Base-by-base conservation (phyloP, 805 yeast species). In the Lachancea sp. region DNA sequence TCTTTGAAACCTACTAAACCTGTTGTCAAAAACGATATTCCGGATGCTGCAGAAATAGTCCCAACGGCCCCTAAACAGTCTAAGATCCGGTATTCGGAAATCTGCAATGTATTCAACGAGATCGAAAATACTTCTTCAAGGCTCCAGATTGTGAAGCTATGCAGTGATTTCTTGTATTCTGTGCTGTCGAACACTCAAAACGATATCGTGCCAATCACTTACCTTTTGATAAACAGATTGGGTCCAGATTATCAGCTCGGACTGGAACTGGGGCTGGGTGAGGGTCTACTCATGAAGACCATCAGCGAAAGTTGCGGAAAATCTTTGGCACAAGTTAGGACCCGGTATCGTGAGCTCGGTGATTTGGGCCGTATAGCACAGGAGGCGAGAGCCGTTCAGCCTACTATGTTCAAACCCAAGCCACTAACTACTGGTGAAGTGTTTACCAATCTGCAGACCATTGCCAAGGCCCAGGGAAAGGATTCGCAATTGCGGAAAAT, bases 161-260 rank as follows among this genome's bases (percentile, higher is more conserved):
- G 91, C 13, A 77, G 95, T 0, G 81, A 79, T 39, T 84, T 90
- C 60, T 85, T 85, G 60, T 65, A 74, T 11, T 75, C 77, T 35
- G 80, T 88, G 0, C 68, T 93, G 44, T 62, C 72, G 22, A 70
- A 74, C 36, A 72, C 78, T 36, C 77, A 81, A 2, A 52, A 62
- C 3, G 77, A 75, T 37, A 66, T 93, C 43, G 73, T 86, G 6
- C 79, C 77, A 45, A 80, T 87, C 1, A 84, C 90, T 1, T 93
- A 91, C 56, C 72, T 93, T 15, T 85, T 85, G 66, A 89, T 91
- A 60, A 91, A 91, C 61, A 71, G 91, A 49, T 68, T 90, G 9
- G 96, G 97, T 0, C 99, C 99, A 0, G 99, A 93, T 62, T 93
- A 93, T 59, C 96, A 88, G 59, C 62, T 64, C 3, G 97, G 95